Base-by-base conservation (phyloP, 208 protist genomes). In the Endotrypanum monterogeii region DNA sequence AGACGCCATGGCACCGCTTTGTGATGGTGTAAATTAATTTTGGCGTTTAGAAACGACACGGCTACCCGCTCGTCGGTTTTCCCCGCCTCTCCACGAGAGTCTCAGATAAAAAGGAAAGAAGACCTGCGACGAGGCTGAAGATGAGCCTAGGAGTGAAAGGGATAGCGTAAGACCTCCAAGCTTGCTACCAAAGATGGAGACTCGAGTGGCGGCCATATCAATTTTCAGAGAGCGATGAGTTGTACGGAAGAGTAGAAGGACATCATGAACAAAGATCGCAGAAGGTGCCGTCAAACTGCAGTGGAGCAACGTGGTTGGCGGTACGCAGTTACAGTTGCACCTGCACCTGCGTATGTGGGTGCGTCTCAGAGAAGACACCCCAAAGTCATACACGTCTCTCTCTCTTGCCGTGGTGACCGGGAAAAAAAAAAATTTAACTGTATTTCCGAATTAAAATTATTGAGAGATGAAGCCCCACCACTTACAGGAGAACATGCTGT, bases 1-100 rank as follows among this genome's bases (percentile, higher is more conserved):
- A n/a, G 79, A 74, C 2, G 83, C 35, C 89, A 94, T 94, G 5
- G 32, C 56, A 28, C 23, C 66, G 44, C 50, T 44, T 30, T 35
- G 48, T 44, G 60, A 65, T 5, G 39, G 8, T 30, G 37, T 25
- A 44, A n/a, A 9, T 30, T 65, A 65, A 68, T 23, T n/a, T 35
- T 39, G 44, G 28, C 39, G 44, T 51, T 52, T 37, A 52, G 44
- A 39, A 51, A 68, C 63, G 32, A 8, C 39, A 52, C 51, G 7
- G 63, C 54, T 16, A 23, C 0, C 32, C n/a, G 28, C 60, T 41
- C 63, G 44, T 16, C 16, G 25, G 11, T n/a, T 68, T 12, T 48
- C 44, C 44, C 12, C 5, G 12, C 5, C 44, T 11, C 44, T 11
- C 44, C 44, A 14, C 8, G 16, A 68, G n/a, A 39, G n/a, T 18